A percentile compares a stretch with the other conserved stretches of the same genome.
These are phyloP conservation scores for Candida ulmi DNA, from an alignment of 805 yeast genomes.

Conservation along the genomic window DNA sequence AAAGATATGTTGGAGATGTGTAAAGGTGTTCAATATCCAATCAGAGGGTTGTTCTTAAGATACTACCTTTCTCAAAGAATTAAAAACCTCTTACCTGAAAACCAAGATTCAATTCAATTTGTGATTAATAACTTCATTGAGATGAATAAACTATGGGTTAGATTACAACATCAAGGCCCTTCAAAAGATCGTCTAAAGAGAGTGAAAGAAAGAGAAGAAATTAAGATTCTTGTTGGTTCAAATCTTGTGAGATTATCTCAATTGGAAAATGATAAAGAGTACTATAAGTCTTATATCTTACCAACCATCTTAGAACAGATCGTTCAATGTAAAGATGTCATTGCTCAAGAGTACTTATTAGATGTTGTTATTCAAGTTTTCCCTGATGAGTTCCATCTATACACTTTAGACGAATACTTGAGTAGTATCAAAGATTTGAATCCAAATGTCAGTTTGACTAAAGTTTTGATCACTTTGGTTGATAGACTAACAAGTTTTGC, in stretches of 20 bases:
- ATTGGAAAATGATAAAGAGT: conserved; percentile 58
- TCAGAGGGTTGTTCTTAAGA: conserved; percentile 83
- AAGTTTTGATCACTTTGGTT: conserved; percentile 63
- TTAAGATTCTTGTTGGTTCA: conserved; percentile 88
- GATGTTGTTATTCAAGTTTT: conserved; percentile 93
- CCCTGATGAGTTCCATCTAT: conserved; percentile 86
- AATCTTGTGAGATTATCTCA: conserved; percentile 87
- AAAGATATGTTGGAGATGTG: conserved; percentile 98
- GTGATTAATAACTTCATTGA: conserved; percentile 85
- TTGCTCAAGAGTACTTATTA: conserved; percentile 87
- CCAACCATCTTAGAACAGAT: conserved; percentile 86
- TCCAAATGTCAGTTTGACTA: conserved; percentile 64
- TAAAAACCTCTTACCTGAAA: conserved; percentile 37
- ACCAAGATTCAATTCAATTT: conserved; percentile 70
- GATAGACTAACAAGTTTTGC: conserved; percentile 60
- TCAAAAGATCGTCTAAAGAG: conserved; percentile 74
- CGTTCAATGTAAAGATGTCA: conserved; percentile 82
- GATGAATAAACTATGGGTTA: conserved; percentile 97
- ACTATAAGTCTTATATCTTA: conserved; percentile 46
- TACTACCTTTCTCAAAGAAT: conserved; percentile 85
- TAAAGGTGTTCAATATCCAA: conserved; percentile 93
- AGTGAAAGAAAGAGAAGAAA: conserved; percentile 74
- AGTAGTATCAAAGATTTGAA: conserved; percentile 60
- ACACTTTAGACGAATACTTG: conserved; percentile 63
- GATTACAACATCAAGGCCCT: conserved; percentile 94